phyloP scores from a whole-genome alignment of 2,329 filamentous ascomycete species.

The Cyanodermella asteris region DNA sequence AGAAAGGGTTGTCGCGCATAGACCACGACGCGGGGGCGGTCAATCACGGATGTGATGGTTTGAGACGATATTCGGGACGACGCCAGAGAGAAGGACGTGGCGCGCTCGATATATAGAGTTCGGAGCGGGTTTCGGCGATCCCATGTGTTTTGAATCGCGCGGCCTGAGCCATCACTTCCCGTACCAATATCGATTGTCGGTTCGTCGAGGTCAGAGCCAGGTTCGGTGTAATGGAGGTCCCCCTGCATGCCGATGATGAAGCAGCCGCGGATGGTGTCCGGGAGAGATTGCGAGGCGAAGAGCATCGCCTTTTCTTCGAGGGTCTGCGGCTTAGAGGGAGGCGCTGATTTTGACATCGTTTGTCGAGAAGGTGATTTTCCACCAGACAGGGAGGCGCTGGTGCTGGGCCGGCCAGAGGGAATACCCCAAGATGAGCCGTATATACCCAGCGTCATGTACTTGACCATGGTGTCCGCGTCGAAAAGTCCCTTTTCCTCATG shows the following conservation, averaged over 20 bases:
- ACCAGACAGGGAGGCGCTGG: no score
- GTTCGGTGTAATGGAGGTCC: slow-evolving; percentile 15
- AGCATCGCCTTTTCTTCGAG: background rate
- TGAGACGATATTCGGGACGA: no score
- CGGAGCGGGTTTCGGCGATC: slow-evolving; percentile 6
- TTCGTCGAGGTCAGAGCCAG: slow-evolving; percentile 6
- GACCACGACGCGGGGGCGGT: slow-evolving; percentile 18
- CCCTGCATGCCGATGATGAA: slow-evolving; percentile 21
- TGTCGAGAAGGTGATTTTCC: no score
- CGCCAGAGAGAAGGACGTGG: no score
- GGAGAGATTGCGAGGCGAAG: no score
- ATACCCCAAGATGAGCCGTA: slow-evolving; percentile 27
- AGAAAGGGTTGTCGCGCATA: slow-evolving; percentile 28
- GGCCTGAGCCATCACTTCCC: no score
- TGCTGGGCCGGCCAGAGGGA: slow-evolving; percentile 9
- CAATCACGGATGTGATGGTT: no score
- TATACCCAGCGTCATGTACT: slow-evolving; percentile 24
- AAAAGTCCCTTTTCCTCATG: slow-evolving; percentile 9
- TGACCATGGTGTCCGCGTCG: slow-evolving; percentile 24
- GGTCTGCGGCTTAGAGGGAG: no score
- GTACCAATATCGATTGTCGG: slow-evolving; percentile 7
- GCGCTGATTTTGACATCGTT: no score
- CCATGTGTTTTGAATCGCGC: slow-evolving; percentile 4
- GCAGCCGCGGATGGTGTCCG: slow-evolving; percentile 10
- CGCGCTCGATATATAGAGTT: slow-evolving; percentile 7